Percentiles rank a stretch among this genome's conserved stretches.
Conservation (phyloP, 768 basidiomycete genomes). For the Amanita muscaria region DNA sequence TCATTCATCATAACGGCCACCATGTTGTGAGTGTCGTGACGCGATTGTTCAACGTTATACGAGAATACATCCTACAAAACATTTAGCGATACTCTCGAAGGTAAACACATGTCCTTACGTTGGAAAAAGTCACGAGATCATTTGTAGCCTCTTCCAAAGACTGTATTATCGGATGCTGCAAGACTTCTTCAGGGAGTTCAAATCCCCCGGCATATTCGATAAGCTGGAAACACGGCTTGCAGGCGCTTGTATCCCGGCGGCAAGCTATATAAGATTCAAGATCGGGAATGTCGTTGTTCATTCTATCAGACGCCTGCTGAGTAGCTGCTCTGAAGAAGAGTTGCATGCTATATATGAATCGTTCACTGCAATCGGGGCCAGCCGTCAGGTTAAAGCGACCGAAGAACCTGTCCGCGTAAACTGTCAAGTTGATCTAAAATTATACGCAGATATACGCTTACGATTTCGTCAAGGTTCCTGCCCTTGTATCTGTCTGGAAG, state of each 20-base stretch:
- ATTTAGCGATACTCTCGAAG: neutral
- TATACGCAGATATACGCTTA: slow-evolving; percentile 5
- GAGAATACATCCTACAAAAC: slow-evolving; percentile 58
- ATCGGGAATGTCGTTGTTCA: slow-evolving; percentile 43
- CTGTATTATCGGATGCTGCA: slow-evolving; percentile 50
- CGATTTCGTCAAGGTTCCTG: slow-evolving; percentile 17
- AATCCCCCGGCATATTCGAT: slow-evolving; percentile 44
- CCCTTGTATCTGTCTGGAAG: slow-evolving; percentile 16
- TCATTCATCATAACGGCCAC: slow-evolving; percentile 59
- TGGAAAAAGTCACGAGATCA: slow-evolving; percentile 67
- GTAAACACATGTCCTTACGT: slow-evolving; percentile 34
- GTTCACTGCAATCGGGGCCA: slow-evolving; percentile 16
- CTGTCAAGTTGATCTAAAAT: neutral
- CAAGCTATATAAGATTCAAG: slow-evolving; percentile 60
- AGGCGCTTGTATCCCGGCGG: slow-evolving; percentile 60
- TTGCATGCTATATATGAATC: slow-evolving; percentile 57
- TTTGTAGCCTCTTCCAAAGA: slow-evolving; percentile 56
- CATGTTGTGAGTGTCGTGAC: slow-evolving; percentile 67
- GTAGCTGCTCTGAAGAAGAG: slow-evolving; percentile 58
- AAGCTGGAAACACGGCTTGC: slow-evolving; percentile 60
- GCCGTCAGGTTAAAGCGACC: slow-evolving; percentile 5
- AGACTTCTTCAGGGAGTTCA: slow-evolving; percentile 58
- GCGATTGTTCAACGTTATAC: slow-evolving; percentile 65
- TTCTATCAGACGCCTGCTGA: slow-evolving; percentile 49
- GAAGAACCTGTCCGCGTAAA: slow-evolving; percentile 10